Conservation (phyloP, 2,329 filamentous ascomycete species). For the Bipolaris oryzae region DNA sequence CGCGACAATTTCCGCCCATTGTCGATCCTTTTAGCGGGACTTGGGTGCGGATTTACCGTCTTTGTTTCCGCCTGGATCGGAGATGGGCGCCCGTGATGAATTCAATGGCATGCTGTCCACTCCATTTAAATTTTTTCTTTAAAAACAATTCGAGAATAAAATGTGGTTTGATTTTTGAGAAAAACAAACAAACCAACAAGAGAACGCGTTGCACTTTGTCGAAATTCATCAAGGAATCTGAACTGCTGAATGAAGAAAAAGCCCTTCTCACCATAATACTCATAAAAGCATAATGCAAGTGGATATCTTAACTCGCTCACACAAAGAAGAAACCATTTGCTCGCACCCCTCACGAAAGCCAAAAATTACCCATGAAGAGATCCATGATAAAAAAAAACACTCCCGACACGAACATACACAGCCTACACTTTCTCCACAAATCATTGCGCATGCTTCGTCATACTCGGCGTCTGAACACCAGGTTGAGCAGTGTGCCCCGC, state of each 20-base stretch:
- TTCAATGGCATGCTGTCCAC: too few species aligned
- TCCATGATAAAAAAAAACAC: too few species aligned
- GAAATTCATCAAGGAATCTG: not conserved
- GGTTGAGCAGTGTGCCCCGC: conserved; percentile 50
- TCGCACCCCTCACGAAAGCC: not conserved
- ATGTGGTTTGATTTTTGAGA: too few species aligned
- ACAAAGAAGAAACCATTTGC: conserved; percentile 3
- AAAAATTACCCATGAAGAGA: not conserved
- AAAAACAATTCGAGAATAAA: too few species aligned
- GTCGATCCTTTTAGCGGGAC: conserved; percentile 16
- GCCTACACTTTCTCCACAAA: not conserved
- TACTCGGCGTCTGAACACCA: conserved; percentile 50
- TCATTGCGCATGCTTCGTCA: conserved; percentile 29
- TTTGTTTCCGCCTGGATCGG: not conserved
- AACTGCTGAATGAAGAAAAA: not conserved
- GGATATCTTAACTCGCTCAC: conserved; percentile 12
- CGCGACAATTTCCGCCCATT: conserved; percentile 3
- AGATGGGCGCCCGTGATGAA: too few species aligned
- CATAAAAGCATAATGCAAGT: not conserved
- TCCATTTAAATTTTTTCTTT: too few species aligned
- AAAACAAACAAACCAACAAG: too few species aligned
- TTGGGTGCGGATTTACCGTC: too few species aligned
- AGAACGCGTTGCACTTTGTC: conserved; percentile 10
- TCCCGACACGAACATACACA: not conserved
- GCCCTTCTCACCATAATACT: conserved; percentile 15